phyloP scores from a whole-genome alignment of 805 yeast species.

The Ogataea dorogensis region DNA sequence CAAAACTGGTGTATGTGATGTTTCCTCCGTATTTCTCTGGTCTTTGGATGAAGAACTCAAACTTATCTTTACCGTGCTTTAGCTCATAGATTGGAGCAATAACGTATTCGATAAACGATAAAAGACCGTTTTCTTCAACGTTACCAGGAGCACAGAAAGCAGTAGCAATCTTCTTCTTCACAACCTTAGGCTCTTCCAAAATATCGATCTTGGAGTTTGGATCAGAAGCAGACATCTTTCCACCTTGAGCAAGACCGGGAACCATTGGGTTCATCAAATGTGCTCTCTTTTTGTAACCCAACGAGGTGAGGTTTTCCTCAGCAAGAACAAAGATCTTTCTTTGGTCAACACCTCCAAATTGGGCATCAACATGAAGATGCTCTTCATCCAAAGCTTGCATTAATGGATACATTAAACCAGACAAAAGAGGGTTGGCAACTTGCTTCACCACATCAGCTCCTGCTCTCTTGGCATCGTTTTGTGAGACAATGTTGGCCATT shows the following conservation, averaged over 20 bases:
- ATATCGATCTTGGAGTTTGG: conserved; percentile 96
- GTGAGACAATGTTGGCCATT: conserved; percentile 80
- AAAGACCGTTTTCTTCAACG: conserved; percentile 85
- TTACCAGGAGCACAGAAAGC: conserved; percentile 97
- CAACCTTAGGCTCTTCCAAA: conserved; percentile 82
- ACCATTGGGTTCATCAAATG: conserved; percentile 99
- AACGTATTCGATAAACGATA: conserved; percentile 82
- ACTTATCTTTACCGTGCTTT: conserved; percentile 54
- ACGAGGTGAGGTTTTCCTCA: conserved; percentile 81
- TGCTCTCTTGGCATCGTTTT: conserved; percentile 96
- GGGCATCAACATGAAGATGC: conserved; percentile 82
- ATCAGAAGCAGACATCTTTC: conserved; percentile 98
- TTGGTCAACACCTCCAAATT: conserved; percentile 99
- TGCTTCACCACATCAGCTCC: conserved; percentile 99
- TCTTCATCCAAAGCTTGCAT: conserved; percentile 99
- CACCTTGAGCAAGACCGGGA: conserved; percentile 96
- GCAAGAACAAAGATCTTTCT: conserved; percentile 96
- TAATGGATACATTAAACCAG: conserved; percentile 94
- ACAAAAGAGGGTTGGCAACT: conserved; percentile 87
- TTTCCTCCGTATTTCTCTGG: conserved; percentile 98
- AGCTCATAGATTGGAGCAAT: conserved; percentile 83
- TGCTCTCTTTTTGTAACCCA: conserved; percentile 96
- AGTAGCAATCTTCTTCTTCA: conserved; percentile 84
- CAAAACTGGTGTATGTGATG: conserved; percentile 65
- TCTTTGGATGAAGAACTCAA: conserved; percentile 74